Percentiles rank a stretch among this genome's conserved stretches.
These are phyloP conservation scores for Tolypocladium amazonense DNA, from an alignment of 2,329 filamentous ascomycete species.

Conservation along the genomic window DNA sequence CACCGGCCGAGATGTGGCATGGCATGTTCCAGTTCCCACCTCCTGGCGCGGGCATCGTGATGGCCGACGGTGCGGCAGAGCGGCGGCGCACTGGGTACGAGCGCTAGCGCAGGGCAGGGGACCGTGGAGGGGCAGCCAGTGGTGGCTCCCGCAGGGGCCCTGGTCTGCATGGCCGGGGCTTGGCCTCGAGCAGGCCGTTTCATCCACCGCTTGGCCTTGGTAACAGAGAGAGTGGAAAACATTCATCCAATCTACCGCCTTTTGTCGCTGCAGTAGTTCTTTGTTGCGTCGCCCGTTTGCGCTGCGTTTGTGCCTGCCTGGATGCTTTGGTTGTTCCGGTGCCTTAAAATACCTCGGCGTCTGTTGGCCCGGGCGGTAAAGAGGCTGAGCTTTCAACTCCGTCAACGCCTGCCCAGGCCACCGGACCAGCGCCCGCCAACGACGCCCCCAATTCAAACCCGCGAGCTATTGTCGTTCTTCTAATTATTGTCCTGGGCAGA, in stretches of 20 bases:
- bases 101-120: not conserved
- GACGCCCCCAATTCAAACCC: not conserved
- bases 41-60: not conserved
- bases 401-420: not conserved
- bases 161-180: not conserved
- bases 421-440: not conserved
- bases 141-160: not conserved
- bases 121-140: not conserved
- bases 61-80: not conserved
- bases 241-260: no score
- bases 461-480: not conserved
- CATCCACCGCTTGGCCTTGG: not conserved
- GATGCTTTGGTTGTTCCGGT: no score
- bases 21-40: constrained; percentile 4
- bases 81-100: constrained; percentile 4
- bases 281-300: not conserved
- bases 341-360: not conserved
- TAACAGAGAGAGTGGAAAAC: not conserved
- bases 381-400: not conserved
- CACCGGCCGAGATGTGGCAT: not conserved
- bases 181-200: not conserved
- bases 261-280: no score
- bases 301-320: not conserved
- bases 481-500: not conserved
- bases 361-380: not conserved